These are phyloP conservation scores for Pseudocercospora cruenta DNA, from an alignment of 2,329 filamentous ascomycete genomes.

Conservation along the genomic window DNA sequence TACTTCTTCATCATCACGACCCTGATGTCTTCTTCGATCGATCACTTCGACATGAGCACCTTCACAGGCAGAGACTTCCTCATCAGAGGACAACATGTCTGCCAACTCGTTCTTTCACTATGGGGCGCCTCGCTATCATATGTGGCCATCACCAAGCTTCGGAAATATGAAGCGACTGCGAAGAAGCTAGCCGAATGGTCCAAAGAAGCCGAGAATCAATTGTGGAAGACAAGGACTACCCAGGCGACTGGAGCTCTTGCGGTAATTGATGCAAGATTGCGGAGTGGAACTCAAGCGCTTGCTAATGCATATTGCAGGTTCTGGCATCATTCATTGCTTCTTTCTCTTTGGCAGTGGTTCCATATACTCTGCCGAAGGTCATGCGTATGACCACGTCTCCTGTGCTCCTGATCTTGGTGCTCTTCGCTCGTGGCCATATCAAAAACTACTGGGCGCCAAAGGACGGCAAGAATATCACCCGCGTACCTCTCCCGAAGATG, in stretches of 20 bases:
- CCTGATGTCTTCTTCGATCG: conserved; percentile 4
- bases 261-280: conserved; percentile 31
- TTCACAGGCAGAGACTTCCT: conserved; percentile 17
- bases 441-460: conserved; percentile 41
- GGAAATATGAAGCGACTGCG: conserved; percentile 49
- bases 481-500: conserved; percentile 38
- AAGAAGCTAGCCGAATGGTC: conserved; percentile 53
- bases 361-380: conserved; percentile 23
- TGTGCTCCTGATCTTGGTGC: conserved; percentile 32
- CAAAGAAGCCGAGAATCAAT: conserved; percentile 46
- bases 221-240: conserved; percentile 51
- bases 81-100: conserved; percentile 40
- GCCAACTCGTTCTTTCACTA: conserved; percentile 45
- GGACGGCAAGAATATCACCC: conserved; percentile 36
- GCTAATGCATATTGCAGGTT: conserved; percentile 31
- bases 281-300: neutral
- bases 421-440: conserved; percentile 39
- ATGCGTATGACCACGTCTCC: conserved; percentile 29
- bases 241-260: conserved; percentile 47
- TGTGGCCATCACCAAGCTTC: conserved; percentile 49
- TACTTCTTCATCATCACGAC: neutral
- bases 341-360: conserved; percentile 28
- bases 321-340: conserved; percentile 36
- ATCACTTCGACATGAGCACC: conserved; percentile 15
- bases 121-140: conserved; percentile 51